Evolutionary conservation across 73 alveolate genomes (phyloP).

Genomic region (Halteria grandinella): DNA sequence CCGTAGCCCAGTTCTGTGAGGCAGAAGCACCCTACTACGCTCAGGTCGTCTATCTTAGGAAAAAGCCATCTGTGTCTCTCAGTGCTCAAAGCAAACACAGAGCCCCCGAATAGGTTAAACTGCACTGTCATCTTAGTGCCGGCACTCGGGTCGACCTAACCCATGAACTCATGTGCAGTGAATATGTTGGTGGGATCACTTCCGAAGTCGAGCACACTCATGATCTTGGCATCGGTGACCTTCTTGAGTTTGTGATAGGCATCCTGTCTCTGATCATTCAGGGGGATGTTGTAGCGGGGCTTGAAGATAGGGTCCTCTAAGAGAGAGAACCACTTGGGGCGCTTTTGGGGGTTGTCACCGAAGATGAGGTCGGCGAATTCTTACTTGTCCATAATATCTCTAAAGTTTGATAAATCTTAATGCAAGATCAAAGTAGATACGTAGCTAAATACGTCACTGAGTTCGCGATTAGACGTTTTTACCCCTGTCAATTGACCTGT

Average conservation of each 20-base stretch:
- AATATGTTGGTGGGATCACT: slow-evolving; percentile 57
- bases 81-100: slow-evolving; percentile 49
- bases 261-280: slow-evolving; percentile 23
- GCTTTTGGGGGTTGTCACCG: slow-evolving; percentile 53
- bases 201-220: slow-evolving; percentile 56
- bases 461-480: no score
- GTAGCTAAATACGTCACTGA: no score
- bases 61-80: slow-evolving; percentile 53
- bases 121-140: slow-evolving; percentile 61
- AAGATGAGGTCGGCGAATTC: slow-evolving; percentile 51
- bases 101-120: slow-evolving; percentile 61
- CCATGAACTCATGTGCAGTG: slow-evolving; percentile 63
- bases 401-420: no score
- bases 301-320: slow-evolving; percentile 49
- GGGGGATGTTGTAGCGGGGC: slow-evolving; percentile 48
- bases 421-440: no score
- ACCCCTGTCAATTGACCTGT: no score
- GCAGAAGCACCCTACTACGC: slow-evolving; percentile 59
- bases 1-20: slow-evolving; percentile 65
- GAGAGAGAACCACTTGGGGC: slow-evolving; percentile 49
- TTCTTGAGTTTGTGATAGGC: slow-evolving; percentile 39
- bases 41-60: slow-evolving; percentile 48
- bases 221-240: slow-evolving; percentile 38
- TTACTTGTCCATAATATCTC: slow-evolving; percentile 20
- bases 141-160: slow-evolving; percentile 49